Base-by-base conservation (phyloP, 768 basidiomycete genomes). In the Podaxis pistillaris region DNA sequence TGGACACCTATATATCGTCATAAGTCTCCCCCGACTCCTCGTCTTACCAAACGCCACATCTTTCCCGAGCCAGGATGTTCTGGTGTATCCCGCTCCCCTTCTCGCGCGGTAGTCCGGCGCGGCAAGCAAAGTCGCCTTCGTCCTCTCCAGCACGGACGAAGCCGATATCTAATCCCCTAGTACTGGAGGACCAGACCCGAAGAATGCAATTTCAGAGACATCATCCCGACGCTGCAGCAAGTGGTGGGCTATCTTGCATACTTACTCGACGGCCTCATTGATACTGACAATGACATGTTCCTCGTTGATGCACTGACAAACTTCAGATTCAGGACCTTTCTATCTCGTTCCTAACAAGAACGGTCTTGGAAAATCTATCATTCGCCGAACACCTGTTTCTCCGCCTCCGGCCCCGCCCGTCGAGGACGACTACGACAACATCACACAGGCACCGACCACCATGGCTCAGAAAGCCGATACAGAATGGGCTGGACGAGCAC, bases 261-360 rank as follows among this genome's bases (percentile, higher is more conserved):
- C 24, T 30, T 33, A 30, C 53, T 30, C 24, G 22, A 30, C 19
- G 8, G 26, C 41, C 11, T 19, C 38, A 9, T 17, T 56, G 22
- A 41, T 65, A 38, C 33, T 56, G 44, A 49, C 62, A 28, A 26
- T 33, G 26, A 47, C 53, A 49, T 58, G 6, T 49, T 40, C 12
- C 53, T 12, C n/a, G 15, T 4, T 67, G 51, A 62, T 19, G 19
- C 24, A 37, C 28, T 13, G 6, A 15, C 26, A 33, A 37, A 26
- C n/a, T 33, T 33, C 65, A 80, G 79, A 74, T 50, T 71, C 77
- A 9, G 74, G 75, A 13, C 68, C 73, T 11, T 75, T 74, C 63
- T 79, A 80, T 63, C 72, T 79, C 55, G 76, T 80, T 19, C 71
- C 78, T n/a, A 74, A 77, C 62, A 74, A 70, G 63, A 67, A 74